phyloP scores from a whole-genome alignment of 1,139 yeast species.

The Nakaseomyces kungkrabaensis region DNA sequence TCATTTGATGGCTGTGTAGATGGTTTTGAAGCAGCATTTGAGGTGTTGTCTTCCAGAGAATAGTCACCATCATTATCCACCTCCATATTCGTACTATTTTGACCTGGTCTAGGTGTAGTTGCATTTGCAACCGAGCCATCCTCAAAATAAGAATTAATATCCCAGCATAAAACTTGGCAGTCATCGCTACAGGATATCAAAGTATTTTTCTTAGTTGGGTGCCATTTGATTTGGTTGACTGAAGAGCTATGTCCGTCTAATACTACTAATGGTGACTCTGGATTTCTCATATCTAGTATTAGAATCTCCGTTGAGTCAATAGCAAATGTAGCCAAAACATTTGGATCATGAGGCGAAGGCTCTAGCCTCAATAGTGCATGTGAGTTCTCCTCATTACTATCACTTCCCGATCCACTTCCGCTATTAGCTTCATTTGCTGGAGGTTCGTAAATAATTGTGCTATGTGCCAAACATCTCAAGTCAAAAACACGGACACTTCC shows the following conservation, averaged over 20 bases:
- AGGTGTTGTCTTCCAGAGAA: neutral
- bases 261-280: slow-evolving; percentile 67
- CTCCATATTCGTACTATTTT: neutral
- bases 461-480: slow-evolving; percentile 78
- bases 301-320: slow-evolving; percentile 57
- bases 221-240: slow-evolving; percentile 74
- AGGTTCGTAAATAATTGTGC: slow-evolving; percentile 86
- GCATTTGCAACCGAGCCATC: slow-evolving; percentile 5
- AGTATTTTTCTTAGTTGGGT: slow-evolving; percentile 55
- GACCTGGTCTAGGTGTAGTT: slow-evolving; percentile 3
- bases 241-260: slow-evolving; percentile 60
- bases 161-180: slow-evolving; percentile 85
- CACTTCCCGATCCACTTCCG: neutral
- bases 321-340: slow-evolving; percentile 76
- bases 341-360: slow-evolving; percentile 68
- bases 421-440: slow-evolving; percentile 11
- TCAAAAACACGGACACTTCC: slow-evolving; percentile 93
- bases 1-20: slow-evolving; percentile 8
- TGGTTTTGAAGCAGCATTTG: neutral
- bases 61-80: slow-evolving; percentile 2
- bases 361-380: slow-evolving; percentile 50
- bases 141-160: slow-evolving; percentile 34
- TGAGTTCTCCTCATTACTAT: slow-evolving; percentile 7
- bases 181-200: slow-evolving; percentile 81
- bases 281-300: slow-evolving; percentile 77